Percentiles rank a stretch among this genome's conserved stretches.
Conservation (phyloP, 495 filamentous ascomycete genomes). For the Usnea hakonensis region DNA sequence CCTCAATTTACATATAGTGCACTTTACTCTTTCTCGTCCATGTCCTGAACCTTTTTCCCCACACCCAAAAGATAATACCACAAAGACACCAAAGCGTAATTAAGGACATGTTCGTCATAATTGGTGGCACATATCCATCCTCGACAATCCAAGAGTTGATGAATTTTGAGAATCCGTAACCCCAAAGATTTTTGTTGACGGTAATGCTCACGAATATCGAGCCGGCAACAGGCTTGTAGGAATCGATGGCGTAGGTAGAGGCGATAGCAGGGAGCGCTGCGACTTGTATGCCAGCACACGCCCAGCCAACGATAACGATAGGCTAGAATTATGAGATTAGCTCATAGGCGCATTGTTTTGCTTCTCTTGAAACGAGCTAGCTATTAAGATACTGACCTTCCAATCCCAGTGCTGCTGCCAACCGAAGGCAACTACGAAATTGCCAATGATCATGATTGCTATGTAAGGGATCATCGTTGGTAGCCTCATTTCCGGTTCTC, state of each 20-base stretch:
- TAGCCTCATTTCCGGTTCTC: slow-evolving; percentile 64
- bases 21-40: slow-evolving; percentile 48
- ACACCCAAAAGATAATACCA: slow-evolving; percentile 48
- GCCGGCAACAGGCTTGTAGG: slow-evolving; percentile 53
- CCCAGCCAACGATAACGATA: slow-evolving; percentile 47
- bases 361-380: background rate
- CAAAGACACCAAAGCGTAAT: slow-evolving; percentile 45
- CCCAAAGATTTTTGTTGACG: slow-evolving; percentile 54
- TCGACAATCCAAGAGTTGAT: slow-evolving; percentile 36
- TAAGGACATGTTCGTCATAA: slow-evolving; percentile 49
- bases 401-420: slow-evolving; percentile 52
- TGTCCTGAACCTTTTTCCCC: slow-evolving; percentile 49
- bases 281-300: slow-evolving; percentile 48
- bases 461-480: slow-evolving; percentile 54
- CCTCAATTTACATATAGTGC: slow-evolving; percentile 40
- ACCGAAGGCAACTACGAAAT: slow-evolving; percentile 54
- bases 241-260: slow-evolving; percentile 49
- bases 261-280: slow-evolving; percentile 48
- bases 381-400: slow-evolving; percentile 29
- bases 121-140: slow-evolving; percentile 36
- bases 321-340: slow-evolving; percentile 18
- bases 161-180: slow-evolving; percentile 45
- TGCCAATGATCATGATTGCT: slow-evolving; percentile 50
- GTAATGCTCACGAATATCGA: slow-evolving; percentile 55
- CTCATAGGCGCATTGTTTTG: background rate